A percentile compares a stretch with the other conserved stretches of the same genome.
Evolutionary conservation across 768 basidiomycete species (phyloP).

Genomic region (Pleurotus salmoneostramineus): DNA sequence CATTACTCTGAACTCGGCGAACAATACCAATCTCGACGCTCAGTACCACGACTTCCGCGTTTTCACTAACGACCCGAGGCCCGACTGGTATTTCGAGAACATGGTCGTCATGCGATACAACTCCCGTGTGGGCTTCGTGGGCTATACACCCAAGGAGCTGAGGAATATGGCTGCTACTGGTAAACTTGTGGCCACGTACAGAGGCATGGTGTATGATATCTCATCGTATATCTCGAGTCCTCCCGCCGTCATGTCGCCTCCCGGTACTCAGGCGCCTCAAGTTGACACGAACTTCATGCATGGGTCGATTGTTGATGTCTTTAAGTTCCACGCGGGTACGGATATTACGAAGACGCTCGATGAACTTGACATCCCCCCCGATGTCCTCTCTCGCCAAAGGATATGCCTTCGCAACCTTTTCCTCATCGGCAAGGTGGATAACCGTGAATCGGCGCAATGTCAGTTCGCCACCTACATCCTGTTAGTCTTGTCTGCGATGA

Average conservation of each 20-base stretch:
- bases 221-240: constrained; percentile 73
- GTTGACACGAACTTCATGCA: constrained; percentile 68
- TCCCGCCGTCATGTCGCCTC: constrained; percentile 50
- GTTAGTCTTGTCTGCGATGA: constrained; percentile 82
- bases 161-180: constrained; percentile 62
- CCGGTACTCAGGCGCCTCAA: constrained; percentile 39
- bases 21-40: constrained; percentile 71
- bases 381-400: constrained; percentile 67
- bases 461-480: constrained; percentile 89
- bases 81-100: constrained; percentile 96
- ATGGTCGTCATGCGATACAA: constrained; percentile 94
- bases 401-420: constrained; percentile 93
- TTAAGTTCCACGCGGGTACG: constrained; percentile 67
- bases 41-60: constrained; percentile 97
- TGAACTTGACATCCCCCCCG: constrained; percentile 52
- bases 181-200: constrained; percentile 78
- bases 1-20: constrained; percentile 71
- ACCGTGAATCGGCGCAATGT: constrained; percentile 88
- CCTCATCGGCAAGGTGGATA: constrained; percentile 88
- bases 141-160: constrained; percentile 75
- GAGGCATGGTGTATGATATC: constrained; percentile 83
- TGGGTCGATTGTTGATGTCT: constrained; percentile 62
- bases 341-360: constrained; percentile 82
- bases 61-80: constrained; percentile 81
- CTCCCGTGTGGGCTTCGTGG: constrained; percentile 84